Percentiles rank a stretch among this genome's conserved stretches.
Conservation (phyloP, 2,329 filamentous ascomycete genomes). For the Periconia digitata region DNA sequence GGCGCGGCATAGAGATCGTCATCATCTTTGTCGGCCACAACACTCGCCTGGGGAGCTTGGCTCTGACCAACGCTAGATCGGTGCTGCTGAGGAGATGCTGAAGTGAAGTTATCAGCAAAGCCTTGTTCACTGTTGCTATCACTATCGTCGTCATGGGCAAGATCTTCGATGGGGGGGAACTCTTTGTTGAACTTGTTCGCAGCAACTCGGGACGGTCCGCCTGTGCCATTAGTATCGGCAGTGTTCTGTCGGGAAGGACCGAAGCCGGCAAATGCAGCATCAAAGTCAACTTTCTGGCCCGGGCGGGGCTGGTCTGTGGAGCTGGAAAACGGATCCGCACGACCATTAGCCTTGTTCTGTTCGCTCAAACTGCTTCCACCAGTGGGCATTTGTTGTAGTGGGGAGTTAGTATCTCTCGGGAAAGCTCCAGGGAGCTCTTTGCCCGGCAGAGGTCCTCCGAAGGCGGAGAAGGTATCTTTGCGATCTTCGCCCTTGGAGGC, state of each 20-base stretch:
- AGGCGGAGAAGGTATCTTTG: slow-evolving; percentile 44
- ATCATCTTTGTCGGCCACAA: slow-evolving; percentile 18
- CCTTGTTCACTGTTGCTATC: slow-evolving; percentile 69
- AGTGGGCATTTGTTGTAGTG: slow-evolving; percentile 52
- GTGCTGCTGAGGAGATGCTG: slow-evolving; percentile 52
- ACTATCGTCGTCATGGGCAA: slow-evolving; percentile 81
- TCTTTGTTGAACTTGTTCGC: slow-evolving; percentile 67
- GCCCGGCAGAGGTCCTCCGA: slow-evolving; percentile 34
- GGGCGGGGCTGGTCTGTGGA: slow-evolving; percentile 34
- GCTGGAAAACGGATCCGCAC: slow-evolving; percentile 46
- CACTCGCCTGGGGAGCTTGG: slow-evolving; percentile 29
- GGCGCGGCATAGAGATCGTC: slow-evolving; percentile 34
- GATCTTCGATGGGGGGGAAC: slow-evolving; percentile 90
- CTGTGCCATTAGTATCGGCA: slow-evolving; percentile 30
- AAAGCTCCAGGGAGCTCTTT: slow-evolving; percentile 53
- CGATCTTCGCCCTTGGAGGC: slow-evolving; percentile 38
- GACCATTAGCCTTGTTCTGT: slow-evolving; percentile 45
- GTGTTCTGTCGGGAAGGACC: slow-evolving; percentile 55
- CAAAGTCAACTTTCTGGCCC: slow-evolving; percentile 74
- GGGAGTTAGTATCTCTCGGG: slow-evolving; percentile 43
- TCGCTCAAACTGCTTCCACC: slow-evolving; percentile 52
- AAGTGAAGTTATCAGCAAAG: slow-evolving; percentile 91
- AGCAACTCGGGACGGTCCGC: slow-evolving; percentile 21
- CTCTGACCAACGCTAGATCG: slow-evolving; percentile 27
- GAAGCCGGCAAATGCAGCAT: slow-evolving; percentile 81